Conservation (phyloP, 2,329 filamentous ascomycete genomes). For the Zalaria obscura region DNA sequence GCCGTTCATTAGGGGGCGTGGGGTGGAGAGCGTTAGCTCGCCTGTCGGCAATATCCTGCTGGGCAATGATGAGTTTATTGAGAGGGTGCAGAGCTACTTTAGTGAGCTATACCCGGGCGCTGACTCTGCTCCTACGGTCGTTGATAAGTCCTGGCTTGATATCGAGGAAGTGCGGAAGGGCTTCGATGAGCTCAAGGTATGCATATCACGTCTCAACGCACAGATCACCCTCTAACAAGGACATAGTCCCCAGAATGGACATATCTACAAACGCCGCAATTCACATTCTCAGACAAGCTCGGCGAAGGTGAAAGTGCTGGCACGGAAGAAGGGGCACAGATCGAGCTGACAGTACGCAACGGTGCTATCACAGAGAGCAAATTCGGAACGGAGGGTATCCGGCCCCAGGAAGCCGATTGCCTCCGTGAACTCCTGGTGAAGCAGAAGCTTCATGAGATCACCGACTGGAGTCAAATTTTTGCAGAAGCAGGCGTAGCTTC, state of each 20-base stretch:
- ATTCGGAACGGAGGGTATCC: slow-evolving; percentile 11
- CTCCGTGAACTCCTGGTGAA: slow-evolving; percentile 18
- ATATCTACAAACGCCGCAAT: slow-evolving; percentile 75
- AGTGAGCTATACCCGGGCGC: slow-evolving; percentile 44
- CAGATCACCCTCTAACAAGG: slow-evolving; percentile 17
- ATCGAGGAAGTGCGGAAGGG: slow-evolving; percentile 45
- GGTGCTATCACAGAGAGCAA: slow-evolving; percentile 40
- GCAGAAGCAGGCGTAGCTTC: slow-evolving; percentile 1
- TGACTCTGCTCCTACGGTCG: slow-evolving; percentile 6
- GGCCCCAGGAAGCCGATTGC: neutral
- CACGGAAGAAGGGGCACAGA: neutral
- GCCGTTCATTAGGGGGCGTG: slow-evolving; percentile 62
- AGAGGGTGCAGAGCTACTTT: slow-evolving; percentile 44
- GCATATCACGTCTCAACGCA: slow-evolving; percentile 11
- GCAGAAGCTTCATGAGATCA: slow-evolving; percentile 34
- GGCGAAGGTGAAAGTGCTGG: neutral
- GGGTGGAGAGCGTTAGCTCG: slow-evolving; percentile 84
- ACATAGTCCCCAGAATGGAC: slow-evolving; percentile 55
- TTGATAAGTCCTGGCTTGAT: slow-evolving; percentile 40
- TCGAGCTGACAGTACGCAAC: slow-evolving; percentile 29
- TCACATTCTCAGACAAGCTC: slow-evolving; percentile 39
- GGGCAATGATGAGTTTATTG: slow-evolving; percentile 28
- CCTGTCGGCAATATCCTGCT: slow-evolving; percentile 66
- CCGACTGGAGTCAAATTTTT: slow-evolving; percentile 18
- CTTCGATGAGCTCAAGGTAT: slow-evolving; percentile 46